A percentile compares a stretch with the other conserved stretches of the same genome.
These are phyloP conservation scores for Penicillium sp. DNA, from an alignment of 2,329 filamentous ascomycete species.

Conservation along the genomic window DNA sequence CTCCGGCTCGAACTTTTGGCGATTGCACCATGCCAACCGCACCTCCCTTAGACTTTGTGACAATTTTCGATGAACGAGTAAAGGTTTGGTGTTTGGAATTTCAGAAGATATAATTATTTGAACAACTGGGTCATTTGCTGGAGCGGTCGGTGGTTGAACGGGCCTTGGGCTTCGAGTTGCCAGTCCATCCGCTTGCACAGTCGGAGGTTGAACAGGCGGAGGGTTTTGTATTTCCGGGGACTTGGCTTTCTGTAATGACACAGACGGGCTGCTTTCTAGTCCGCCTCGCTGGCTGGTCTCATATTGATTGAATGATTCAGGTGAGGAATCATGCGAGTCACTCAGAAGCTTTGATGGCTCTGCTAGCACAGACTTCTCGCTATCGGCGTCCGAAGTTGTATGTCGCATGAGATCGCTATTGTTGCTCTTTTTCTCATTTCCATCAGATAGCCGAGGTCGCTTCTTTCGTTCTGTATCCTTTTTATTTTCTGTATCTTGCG, in stretches of 20 bases:
- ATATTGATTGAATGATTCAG: neutral
- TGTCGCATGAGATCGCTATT: neutral
- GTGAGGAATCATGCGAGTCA: neutral
- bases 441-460: constrained; percentile 27
- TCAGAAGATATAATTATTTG: constrained; percentile 67
- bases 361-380: neutral
- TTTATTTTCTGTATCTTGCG: constrained; percentile 1
- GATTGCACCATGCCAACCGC: constrained; percentile 66
- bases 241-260: neutral
- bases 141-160: neutral
- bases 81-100: constrained; percentile 59
- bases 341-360: neutral
- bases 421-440: constrained; percentile 9
- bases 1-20: constrained; percentile 56
- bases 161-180: neutral
- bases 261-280: neutral
- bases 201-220: neutral
- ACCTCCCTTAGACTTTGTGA: constrained; percentile 67
- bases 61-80: constrained; percentile 66
- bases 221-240: neutral
- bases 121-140: constrained; percentile 51
- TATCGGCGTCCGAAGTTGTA: neutral
- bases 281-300: neutral
- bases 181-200: neutral
- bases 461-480: constrained; percentile 18